Evolutionary conservation across 305 asterid genomes (phyloP).

Genomic region (Fraxinus xanthoxyloides): DNA sequence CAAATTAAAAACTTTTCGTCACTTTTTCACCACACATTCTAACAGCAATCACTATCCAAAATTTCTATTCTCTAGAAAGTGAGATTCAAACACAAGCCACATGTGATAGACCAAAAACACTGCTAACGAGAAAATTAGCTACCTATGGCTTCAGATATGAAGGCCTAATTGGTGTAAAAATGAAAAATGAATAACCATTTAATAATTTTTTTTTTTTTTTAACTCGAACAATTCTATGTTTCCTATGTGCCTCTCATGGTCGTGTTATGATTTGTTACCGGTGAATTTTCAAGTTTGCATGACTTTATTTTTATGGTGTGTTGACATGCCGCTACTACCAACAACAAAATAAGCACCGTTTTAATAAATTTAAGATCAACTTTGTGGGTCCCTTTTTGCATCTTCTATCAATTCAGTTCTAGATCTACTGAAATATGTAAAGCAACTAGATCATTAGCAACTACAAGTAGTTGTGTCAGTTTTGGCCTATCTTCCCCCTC

Average conservation of each 20-base stretch:
- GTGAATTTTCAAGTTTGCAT: neutral
- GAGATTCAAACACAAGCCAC: too few relatives aligned
- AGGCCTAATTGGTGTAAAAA: neutral
- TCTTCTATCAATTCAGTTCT: neutral
- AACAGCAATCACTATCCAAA: too few relatives aligned
- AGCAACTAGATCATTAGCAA: neutral
- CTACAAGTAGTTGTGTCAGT: neutral
- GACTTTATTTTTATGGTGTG: neutral
- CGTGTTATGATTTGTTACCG: neutral
- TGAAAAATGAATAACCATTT: neutral
- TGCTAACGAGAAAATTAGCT: neutral
- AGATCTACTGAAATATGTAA: neutral
- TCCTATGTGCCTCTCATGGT: neutral
- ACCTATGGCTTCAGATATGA: neutral
- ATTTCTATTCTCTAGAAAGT: too few relatives aligned
- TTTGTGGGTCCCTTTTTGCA: neutral
- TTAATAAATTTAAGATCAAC: neutral
- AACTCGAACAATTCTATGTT: neutral
- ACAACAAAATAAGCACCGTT: constrained; percentile 9
- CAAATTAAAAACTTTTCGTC: too few relatives aligned
- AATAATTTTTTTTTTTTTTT: too few relatives aligned
- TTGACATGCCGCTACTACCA: neutral
- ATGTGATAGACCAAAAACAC: neutral
- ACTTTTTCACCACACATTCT: too few relatives aligned
- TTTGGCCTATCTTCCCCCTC: neutral